Conservation (phyloP, 2,329 filamentous ascomycete species). For the Fusarium succisae region DNA sequence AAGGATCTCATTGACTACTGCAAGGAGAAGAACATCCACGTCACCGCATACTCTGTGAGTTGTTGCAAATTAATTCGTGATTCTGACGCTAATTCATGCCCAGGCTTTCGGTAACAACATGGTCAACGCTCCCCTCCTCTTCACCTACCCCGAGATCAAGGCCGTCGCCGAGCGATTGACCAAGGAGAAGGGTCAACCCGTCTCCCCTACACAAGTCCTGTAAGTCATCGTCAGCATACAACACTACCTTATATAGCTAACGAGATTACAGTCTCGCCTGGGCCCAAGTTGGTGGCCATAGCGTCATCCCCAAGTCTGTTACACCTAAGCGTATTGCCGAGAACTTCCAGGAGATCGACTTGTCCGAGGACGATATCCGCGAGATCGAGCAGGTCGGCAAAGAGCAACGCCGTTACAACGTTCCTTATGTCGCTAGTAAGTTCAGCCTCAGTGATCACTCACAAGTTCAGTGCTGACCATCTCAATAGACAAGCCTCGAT, state of each 20-base stretch:
- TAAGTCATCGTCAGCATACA: fast-evolving
- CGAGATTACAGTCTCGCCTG: neutral
- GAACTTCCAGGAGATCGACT: neutral
- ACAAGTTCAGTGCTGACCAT: neutral
- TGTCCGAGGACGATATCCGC: neutral
- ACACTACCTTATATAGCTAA: neutral
- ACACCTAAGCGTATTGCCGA: neutral
- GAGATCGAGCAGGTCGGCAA: neutral
- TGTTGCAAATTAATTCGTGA: too few species aligned
- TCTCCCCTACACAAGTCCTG: neutral
- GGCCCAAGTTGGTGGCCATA: neutral
- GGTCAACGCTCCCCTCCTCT: neutral
- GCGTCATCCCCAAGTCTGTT: neutral
- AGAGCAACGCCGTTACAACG: neutral
- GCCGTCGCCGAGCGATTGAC: neutral
- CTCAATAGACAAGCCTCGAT: neutral
- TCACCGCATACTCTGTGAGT: neutral
- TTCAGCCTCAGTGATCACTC: fast-evolving
- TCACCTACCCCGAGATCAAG: neutral
- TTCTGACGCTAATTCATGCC: neutral
- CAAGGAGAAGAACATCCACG: neutral
- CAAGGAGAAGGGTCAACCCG: neutral
- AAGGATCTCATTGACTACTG: neutral
- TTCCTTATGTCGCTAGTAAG: neutral
- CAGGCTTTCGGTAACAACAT: neutral